These are phyloP conservation scores for Cyclaneusma minus DNA, from an alignment of 2,329 filamentous ascomycete species.

Conservation along the genomic window DNA sequence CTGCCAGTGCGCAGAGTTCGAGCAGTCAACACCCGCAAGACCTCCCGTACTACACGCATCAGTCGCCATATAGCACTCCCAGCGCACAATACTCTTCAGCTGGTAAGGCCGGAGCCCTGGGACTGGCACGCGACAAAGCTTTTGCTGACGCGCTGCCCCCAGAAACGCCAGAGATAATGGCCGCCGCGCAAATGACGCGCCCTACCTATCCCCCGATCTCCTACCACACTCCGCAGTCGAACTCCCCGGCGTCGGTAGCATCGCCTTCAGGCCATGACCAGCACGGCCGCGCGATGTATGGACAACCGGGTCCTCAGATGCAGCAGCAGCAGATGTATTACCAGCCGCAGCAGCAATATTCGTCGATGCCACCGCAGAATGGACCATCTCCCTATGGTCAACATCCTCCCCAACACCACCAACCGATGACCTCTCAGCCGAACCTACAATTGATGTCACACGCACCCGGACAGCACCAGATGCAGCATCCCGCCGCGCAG, in stretches of 20 bases:
- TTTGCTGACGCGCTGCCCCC: slow-evolving; percentile 9
- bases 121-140: slow-evolving; percentile 4
- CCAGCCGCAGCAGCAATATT: slow-evolving; percentile 39
- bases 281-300: slow-evolving; percentile 69
- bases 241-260: slow-evolving; percentile 83
- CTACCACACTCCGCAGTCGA: slow-evolving; percentile 90
- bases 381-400: slow-evolving; percentile 44
- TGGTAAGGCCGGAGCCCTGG: slow-evolving; percentile 40
- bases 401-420: slow-evolving; percentile 37
- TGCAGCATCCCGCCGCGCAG: slow-evolving; percentile 36
- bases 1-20: slow-evolving; percentile 45
- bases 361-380: slow-evolving; percentile 49
- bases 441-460: slow-evolving; percentile 56
- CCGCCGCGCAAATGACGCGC: slow-evolving; percentile 51
- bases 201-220: slow-evolving; percentile 67
- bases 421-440: slow-evolving; percentile 47
- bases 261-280: slow-evolving; percentile 83
- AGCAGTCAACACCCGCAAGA: slow-evolving; percentile 49
- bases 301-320: slow-evolving; percentile 62
- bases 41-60: slow-evolving; percentile 61
- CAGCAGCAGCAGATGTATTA: slow-evolving; percentile 77
- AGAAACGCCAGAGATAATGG: slow-evolving; percentile 54
- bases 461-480: slow-evolving; percentile 35
- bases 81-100: slow-evolving; percentile 75
- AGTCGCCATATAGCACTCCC: slow-evolving; percentile 70